Conservation (phyloP, 352 stramenopile genomes). For the Globisporangium lucens region DNA sequence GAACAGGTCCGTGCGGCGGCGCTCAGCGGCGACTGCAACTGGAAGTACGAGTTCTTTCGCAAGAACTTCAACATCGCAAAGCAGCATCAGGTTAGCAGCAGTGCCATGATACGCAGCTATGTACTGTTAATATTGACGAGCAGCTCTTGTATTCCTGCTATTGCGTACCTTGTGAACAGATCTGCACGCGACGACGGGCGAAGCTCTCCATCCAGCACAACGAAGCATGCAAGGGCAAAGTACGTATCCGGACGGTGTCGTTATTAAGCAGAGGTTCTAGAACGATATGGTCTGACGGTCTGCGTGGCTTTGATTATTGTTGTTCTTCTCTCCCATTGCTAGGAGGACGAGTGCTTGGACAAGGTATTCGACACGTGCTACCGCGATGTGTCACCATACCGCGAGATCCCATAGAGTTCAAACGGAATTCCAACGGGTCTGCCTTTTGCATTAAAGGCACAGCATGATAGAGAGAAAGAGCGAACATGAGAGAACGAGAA, state of each 20-base stretch:
- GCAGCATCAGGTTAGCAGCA: slow-evolving; percentile 76
- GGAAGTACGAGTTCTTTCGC: slow-evolving; percentile 90
- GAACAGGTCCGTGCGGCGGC: slow-evolving; percentile 62
- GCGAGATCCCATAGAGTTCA: slow-evolving; percentile 67
- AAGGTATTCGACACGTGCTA: slow-evolving; percentile 87
- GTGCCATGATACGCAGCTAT: not conserved
- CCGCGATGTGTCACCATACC: slow-evolving; percentile 76
- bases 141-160: not conserved
- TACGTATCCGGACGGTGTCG: slow-evolving; percentile 19
- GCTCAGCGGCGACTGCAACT: slow-evolving; percentile 89
- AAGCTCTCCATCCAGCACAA: slow-evolving; percentile 82
- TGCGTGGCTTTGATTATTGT: not conserved
- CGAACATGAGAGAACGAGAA: not conserved
- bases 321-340: not conserved
- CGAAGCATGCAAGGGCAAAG: slow-evolving; percentile 71
- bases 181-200: slow-evolving; percentile 87
- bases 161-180: slow-evolving; percentile 24
- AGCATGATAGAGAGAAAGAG: slow-evolving; percentile 4
- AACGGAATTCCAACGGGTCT: not conserved
- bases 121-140: too few species aligned
- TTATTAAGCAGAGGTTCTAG: not conserved
- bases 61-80: slow-evolving; percentile 89
- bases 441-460: not conserved
- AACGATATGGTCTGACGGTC: not conserved
- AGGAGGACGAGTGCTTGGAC: slow-evolving; percentile 85